phyloP scores from a whole-genome alignment of 2,329 filamentous ascomycete species.

The Achaetomium macrosporum region DNA sequence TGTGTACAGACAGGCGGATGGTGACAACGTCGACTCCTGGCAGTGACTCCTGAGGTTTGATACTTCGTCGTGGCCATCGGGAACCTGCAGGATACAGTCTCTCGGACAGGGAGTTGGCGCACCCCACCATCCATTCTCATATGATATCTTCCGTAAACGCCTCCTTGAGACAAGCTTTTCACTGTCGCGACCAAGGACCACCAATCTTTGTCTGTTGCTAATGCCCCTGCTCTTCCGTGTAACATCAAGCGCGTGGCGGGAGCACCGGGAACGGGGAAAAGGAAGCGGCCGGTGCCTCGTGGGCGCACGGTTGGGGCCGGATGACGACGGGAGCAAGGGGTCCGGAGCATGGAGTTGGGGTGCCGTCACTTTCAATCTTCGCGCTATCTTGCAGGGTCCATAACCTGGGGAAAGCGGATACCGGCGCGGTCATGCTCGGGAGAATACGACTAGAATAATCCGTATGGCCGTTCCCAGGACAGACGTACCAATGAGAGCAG shows the following conservation, averaged over 20 bases:
- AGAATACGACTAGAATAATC: neutral
- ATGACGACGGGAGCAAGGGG: neutral
- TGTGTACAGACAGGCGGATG: neutral
- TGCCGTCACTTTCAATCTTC: neutral
- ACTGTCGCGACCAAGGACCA: neutral
- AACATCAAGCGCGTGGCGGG: neutral
- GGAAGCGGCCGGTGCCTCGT: neutral
- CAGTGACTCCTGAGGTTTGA: neutral
- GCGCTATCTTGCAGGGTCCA: slow-evolving; percentile 10
- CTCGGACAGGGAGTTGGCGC: neutral
- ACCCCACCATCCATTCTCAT: neutral
- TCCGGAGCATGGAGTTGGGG: neutral
- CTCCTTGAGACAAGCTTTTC: neutral
- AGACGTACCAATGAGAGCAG: neutral
- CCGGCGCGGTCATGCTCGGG: neutral
- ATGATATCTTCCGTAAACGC: neutral
- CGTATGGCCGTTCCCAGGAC: neutral
- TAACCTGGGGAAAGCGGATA: slow-evolving; percentile 6
- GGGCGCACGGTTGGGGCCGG: neutral
- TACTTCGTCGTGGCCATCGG: neutral
- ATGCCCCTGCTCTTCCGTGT: neutral
- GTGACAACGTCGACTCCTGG: neutral
- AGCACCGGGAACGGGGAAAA: neutral
- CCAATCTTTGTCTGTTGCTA: neutral
- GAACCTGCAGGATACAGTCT: slow-evolving; percentile 1